phyloP scores from a whole-genome alignment of 257 asterid genomes.

The Parsonsia alboflavescens region DNA sequence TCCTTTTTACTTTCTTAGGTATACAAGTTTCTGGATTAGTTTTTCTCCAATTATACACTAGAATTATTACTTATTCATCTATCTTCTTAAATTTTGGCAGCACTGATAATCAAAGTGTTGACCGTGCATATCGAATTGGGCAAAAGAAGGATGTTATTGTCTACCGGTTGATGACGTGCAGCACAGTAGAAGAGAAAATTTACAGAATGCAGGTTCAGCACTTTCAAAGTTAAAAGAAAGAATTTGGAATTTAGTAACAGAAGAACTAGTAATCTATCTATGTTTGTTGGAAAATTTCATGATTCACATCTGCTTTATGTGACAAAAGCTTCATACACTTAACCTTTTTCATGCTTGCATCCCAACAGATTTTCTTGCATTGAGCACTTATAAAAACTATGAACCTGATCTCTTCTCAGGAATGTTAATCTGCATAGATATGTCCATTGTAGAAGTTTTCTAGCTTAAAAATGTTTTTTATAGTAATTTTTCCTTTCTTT shows the following conservation, averaged over 20 bases:
- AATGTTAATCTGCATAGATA: not conserved
- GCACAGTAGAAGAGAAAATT: slow-evolving; percentile 93
- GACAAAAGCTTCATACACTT: not conserved
- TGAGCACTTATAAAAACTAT: not conserved
- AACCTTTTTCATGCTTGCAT: not conserved
- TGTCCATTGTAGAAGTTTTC: not conserved
- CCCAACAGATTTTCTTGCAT: not conserved
- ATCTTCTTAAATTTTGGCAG: slow-evolving; percentile 40
- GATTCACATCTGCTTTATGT: not conserved
- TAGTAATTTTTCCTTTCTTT: not conserved
- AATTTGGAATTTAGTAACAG: not conserved
- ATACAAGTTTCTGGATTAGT: not conserved
- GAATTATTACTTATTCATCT: not conserved
- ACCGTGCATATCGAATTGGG: slow-evolving; percentile 96
- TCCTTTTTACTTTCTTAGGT: not conserved
- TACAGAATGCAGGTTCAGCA: slow-evolving; percentile 75
- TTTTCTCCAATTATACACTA: not conserved
- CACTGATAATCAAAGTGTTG: slow-evolving; percentile 93
- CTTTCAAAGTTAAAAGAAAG: not conserved
- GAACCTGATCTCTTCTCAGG: not conserved
- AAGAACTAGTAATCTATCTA: not conserved
- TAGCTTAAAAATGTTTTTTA: not conserved
- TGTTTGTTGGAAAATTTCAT: not conserved
- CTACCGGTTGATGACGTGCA: slow-evolving; percentile 85
- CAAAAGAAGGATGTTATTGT: slow-evolving; percentile 90